phyloP scores from a whole-genome alignment of 345 rosid genomes.

The Orychophragmus violaceus region DNA sequence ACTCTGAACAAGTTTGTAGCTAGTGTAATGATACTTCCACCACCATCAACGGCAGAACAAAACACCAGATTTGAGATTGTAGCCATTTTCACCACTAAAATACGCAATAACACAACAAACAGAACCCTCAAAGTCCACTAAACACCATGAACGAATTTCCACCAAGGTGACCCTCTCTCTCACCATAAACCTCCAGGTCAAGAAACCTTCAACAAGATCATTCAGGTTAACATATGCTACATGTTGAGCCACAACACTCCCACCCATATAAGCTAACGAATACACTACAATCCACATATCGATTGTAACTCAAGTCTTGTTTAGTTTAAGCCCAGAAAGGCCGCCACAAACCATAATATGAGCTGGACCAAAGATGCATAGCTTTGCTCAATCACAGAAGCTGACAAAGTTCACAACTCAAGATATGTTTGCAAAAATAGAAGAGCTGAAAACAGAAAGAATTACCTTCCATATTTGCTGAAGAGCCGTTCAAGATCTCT shows the following conservation, averaged over 20 bases:
- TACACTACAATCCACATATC: background rate
- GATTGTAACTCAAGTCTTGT: background rate
- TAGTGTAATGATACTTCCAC: constrained; percentile 58
- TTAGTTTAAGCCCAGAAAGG: background rate
- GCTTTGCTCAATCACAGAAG: background rate
- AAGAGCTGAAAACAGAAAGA: background rate
- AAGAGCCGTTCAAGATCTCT: constrained; percentile 48
- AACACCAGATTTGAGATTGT: constrained; percentile 76
- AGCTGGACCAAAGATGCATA: background rate
- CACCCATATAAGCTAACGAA: constrained; percentile 14
- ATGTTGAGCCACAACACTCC: constrained; percentile 11
- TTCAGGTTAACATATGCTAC: constrained; percentile 54
- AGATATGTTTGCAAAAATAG: background rate
- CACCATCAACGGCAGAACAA: constrained; percentile 74
- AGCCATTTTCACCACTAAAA: constrained; percentile 67
- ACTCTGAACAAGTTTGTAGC: constrained; percentile 45
- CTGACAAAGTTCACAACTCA: background rate
- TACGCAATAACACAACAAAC: constrained; percentile 58
- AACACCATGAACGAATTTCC: constrained; percentile 28
- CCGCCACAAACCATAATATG: background rate
- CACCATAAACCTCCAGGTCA: constrained; percentile 87
- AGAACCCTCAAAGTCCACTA: constrained; percentile 24
- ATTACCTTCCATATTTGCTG: constrained; percentile 56
- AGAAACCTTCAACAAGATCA: constrained; percentile 96
- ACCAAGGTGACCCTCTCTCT: constrained; percentile 64